phyloP scores from a whole-genome alignment of 257 asterid species.

The Lithospermum erythrorhizon region DNA sequence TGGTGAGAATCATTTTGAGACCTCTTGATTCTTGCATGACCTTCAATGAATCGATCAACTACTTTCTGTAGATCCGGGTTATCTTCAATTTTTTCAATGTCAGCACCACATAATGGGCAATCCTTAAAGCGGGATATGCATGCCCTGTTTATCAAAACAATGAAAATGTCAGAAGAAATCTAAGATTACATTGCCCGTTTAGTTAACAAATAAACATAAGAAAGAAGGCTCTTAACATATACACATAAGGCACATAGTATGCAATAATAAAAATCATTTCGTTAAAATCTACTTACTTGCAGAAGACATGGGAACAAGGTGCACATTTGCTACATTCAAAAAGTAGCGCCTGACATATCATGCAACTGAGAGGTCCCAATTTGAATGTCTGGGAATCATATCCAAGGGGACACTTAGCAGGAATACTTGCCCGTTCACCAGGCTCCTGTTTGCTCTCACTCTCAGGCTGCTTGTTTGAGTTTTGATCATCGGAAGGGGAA shows the following conservation, averaged over 20 bases:
- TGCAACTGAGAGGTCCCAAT: slow-evolving; percentile 90
- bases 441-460: slow-evolving; percentile 36
- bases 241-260: too few relatives aligned
- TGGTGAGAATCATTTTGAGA: slow-evolving; percentile 49
- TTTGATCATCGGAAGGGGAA: neutral
- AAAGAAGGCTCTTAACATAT: neutral
- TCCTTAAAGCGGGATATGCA: slow-evolving; percentile 81
- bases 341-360: slow-evolving; percentile 91
- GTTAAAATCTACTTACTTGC: slow-evolving; percentile 57
- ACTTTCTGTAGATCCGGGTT: slow-evolving; percentile 67
- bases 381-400: slow-evolving; percentile 79
- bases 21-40: slow-evolving; percentile 95
- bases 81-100: slow-evolving; percentile 82
- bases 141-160: slow-evolving; percentile 32
- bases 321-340: slow-evolving; percentile 78
- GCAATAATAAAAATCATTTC: neutral
- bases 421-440: slow-evolving; percentile 15
- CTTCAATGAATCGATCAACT: slow-evolving; percentile 94
- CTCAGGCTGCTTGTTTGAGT: neutral
- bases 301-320: slow-evolving; percentile 83
- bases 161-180: slow-evolving; percentile 1
- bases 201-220: slow-evolving; percentile 6
- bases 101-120: slow-evolving; percentile 97
- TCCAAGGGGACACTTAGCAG: slow-evolving; percentile 43
- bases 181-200: neutral